Percentiles rank a stretch among this genome's conserved stretches.
Evolutionary conservation across 2,329 filamentous ascomycete genomes (phyloP).

Genomic region (Cyphellophora attinorum): DNA sequence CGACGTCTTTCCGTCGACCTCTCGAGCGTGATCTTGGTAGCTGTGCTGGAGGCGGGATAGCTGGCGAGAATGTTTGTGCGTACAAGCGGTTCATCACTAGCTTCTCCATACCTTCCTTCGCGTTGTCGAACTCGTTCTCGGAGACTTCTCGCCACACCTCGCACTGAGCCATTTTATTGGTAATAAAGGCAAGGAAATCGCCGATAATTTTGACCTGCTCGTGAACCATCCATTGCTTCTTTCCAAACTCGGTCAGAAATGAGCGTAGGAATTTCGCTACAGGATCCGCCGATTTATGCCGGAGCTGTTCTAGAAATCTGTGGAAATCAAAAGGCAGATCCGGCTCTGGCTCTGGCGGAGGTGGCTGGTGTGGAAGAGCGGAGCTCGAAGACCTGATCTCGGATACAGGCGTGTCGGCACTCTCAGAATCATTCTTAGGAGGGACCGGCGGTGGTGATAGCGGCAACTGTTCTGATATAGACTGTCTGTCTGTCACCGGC

Average conservation of each 20-base stretch:
- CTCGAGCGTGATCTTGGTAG: conserved; percentile 50
- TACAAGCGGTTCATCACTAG: conserved; percentile 98
- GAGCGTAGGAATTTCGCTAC: conserved; percentile 93
- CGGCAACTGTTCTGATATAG: conserved; percentile 14
- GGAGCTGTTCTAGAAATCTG: conserved; percentile 86
- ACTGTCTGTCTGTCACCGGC: conserved; percentile 4
- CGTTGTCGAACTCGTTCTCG: conserved; percentile 96
- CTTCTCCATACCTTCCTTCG: conserved; percentile 97
- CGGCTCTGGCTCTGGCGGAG: conserved; percentile 70
- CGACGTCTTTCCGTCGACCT: conserved; percentile 57
- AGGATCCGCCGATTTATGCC: conserved; percentile 94
- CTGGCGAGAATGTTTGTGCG: conserved; percentile 89
- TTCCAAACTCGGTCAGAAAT: conserved; percentile 87
- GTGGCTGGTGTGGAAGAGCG: conserved; percentile 21
- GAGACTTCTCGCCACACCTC: conserved; percentile 95
- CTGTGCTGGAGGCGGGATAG: conserved; percentile 72
- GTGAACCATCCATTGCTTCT: conserved; percentile 98
- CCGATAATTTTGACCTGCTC: conserved; percentile 98
- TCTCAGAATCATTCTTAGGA: conserved; percentile 19
- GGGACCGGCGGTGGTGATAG: conserved; percentile 19
- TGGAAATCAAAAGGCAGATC: conserved; percentile 93
- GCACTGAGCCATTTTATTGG: conserved; percentile 95
- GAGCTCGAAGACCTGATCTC: conserved; percentile 3
- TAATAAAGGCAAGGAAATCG: conserved; percentile 92
- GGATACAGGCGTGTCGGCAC: conserved; percentile 19